Conservation (phyloP, 257 asterid species). For the Capsicum chinense region DNA sequence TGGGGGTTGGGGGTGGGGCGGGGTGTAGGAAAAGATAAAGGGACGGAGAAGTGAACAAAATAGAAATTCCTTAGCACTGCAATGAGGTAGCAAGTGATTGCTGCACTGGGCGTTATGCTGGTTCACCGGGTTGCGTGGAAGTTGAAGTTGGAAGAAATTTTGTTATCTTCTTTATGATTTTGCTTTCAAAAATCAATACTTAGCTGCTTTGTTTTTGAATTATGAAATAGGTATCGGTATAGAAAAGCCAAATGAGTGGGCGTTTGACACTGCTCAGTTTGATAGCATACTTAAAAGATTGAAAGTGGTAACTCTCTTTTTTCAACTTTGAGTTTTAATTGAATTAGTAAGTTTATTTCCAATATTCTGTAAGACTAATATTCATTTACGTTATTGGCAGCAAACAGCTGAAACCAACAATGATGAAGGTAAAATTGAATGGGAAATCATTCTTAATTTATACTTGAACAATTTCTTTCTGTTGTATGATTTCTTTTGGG, state of each 20-base stretch:
- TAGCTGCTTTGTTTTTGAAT: slow-evolving; percentile 20
- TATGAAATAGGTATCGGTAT: slow-evolving; percentile 71
- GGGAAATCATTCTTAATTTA: slow-evolving; percentile 3
- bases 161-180: background rate
- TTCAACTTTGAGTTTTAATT: background rate
- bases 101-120: slow-evolving; percentile 17
- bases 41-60: background rate
- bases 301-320: slow-evolving; percentile 69
- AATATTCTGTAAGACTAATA: slow-evolving; percentile 10
- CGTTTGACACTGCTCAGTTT: slow-evolving; percentile 93
- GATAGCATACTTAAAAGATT: slow-evolving; percentile 89
- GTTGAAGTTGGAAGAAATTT: background rate
- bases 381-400: slow-evolving; percentile 48
- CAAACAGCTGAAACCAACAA: slow-evolving; percentile 58
- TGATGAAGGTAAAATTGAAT: slow-evolving; percentile 56
- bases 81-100: background rate
- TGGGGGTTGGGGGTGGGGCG: background rate
- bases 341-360: background rate
- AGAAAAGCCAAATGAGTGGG: slow-evolving; percentile 87
- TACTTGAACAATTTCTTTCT: background rate
- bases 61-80: background rate
- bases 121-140: slow-evolving; percentile 49
- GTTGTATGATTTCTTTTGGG: slow-evolving; percentile 26
- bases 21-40: background rate
- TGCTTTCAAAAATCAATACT: background rate